Conservation (phyloP, 805 yeast species). For the Clavispora phyllophila region DNA sequence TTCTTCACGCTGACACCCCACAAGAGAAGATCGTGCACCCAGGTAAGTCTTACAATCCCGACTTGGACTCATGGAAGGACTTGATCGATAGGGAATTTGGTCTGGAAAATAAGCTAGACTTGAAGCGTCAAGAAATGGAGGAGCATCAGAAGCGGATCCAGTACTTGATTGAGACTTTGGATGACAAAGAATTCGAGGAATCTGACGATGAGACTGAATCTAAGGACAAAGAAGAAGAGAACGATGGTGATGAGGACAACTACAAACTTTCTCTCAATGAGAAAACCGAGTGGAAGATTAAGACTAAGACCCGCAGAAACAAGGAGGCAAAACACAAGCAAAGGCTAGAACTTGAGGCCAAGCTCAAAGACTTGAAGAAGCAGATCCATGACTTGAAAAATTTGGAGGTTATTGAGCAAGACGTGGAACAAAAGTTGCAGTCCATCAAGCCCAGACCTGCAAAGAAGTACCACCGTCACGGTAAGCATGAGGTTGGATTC, state of each 20-base stretch:
- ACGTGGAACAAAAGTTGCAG: conserved; percentile 26
- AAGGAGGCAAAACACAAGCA: conserved; percentile 60
- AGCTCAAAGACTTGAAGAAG: conserved; percentile 53
- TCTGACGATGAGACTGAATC: conserved; percentile 33
- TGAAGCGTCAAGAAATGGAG: conserved; percentile 53
- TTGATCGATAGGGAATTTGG: conserved; percentile 63
- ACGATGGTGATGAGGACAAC: conserved; percentile 24
- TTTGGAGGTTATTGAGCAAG: conserved; percentile 23
- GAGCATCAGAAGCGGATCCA: conserved; percentile 62
- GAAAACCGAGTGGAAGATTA: conserved; percentile 62
- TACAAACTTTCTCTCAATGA: conserved; percentile 63
- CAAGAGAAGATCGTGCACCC: conserved; percentile 54
- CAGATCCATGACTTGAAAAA: conserved; percentile 55
- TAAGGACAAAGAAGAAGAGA: conserved; percentile 27
- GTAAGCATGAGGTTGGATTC: conserved; percentile 39
- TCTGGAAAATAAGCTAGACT: conserved; percentile 63
- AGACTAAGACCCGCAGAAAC: conserved; percentile 76
- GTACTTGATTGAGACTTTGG: conserved; percentile 57
- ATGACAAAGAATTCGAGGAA: conserved; percentile 47
- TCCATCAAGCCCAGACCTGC: conserved; percentile 24
- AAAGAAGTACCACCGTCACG: conserved; percentile 27
- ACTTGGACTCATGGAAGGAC: conserved; percentile 73
- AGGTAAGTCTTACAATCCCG: conserved; percentile 92
- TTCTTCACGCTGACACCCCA: conserved; percentile 38
- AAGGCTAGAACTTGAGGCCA: conserved; percentile 48